Evolutionary conservation across 1,139 yeast species (phyloP), one percentile per base, ranked within the genome.

Genomic region (Diutina ranongensis): DNA sequence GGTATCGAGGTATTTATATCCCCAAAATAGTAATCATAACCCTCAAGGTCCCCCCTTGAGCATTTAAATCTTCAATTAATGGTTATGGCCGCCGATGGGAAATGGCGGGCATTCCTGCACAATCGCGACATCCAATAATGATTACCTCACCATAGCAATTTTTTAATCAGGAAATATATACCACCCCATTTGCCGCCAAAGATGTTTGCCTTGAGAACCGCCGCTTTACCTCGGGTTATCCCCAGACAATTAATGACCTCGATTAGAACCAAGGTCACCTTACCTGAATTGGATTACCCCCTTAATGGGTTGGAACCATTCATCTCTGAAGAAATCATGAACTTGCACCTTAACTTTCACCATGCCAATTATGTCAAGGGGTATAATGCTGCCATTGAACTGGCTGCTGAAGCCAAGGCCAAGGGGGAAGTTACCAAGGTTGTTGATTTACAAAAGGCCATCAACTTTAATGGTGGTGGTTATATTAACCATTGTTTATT

Each of bases 381-480:
- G 45, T 85, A 79, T 71, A 89, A 89, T 68, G 68, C 80, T 38
- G 89, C 95, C 38, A 65, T 78, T 58, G 95, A 86, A 64, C 83
- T 85, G 64, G 74, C 79, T 47, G 77, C 78, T 35, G 88, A 79
- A 57, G 92, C 96, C 47, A 66, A 76, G 56, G 68, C 71, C 46
- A 72, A 72, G 51, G 79, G 83, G 49, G 86, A 84, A 54, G 74
- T 76, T 52, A 72, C 79, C 61, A 78, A 78, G 60, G 69, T 83
- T 48, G 74, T 85, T 57, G 81, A 79, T 57, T 74, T 87, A 59
- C 87, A 84, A 62, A 84, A 85, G 8, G 72, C 77, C 57, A 80
- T 89, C 70, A 87, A 84, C 63, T 89, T 89, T 78, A 94, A 88
- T 63, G 96, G 95, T 53, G 97, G 97, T 62, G 97, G 97, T 21